phyloP scores from a whole-genome alignment of 306 rosid genomes.

The Quercus engelmannii region DNA sequence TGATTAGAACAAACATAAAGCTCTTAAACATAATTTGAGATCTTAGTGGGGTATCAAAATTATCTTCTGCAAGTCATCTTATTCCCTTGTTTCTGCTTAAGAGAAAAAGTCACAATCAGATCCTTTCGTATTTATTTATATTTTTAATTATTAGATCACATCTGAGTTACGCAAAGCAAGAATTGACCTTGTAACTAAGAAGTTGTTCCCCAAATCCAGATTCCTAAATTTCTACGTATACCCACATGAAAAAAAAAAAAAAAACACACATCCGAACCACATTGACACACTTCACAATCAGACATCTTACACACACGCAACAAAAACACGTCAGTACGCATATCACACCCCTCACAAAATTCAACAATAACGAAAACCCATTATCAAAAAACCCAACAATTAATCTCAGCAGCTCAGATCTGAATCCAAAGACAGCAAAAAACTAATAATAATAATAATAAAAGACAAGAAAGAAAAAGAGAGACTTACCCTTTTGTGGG shows the following conservation, averaged over 20 bases:
- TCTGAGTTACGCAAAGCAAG: not conserved
- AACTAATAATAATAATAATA: not conserved
- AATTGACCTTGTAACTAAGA: not conserved
- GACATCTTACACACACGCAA: not conserved
- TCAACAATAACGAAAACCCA: not conserved
- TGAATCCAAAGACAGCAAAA: not conserved
- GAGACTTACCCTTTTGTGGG: conserved; percentile 8
- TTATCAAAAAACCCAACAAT: not conserved
- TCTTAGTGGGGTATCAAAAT: not conserved
- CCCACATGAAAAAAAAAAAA: not conserved
- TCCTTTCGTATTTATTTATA: not conserved
- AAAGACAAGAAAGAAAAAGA: not conserved
- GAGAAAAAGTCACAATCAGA: not conserved
- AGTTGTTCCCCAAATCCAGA: not conserved
- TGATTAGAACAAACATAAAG: not conserved
- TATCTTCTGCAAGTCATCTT: not conserved
- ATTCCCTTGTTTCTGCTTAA: not conserved
- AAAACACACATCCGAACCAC: not conserved
- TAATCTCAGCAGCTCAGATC: conserved; percentile 16
- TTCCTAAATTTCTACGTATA: not conserved
- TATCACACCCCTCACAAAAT: not conserved
- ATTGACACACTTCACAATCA: not conserved
- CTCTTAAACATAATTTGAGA: not conserved
- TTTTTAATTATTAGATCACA: not conserved
- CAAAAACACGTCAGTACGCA: not conserved